Percentiles rank a stretch among this genome's conserved stretches.
Conservation (phyloP, 108 stramenopile species). For the Cyclotella choctawhatcheeana region DNA sequence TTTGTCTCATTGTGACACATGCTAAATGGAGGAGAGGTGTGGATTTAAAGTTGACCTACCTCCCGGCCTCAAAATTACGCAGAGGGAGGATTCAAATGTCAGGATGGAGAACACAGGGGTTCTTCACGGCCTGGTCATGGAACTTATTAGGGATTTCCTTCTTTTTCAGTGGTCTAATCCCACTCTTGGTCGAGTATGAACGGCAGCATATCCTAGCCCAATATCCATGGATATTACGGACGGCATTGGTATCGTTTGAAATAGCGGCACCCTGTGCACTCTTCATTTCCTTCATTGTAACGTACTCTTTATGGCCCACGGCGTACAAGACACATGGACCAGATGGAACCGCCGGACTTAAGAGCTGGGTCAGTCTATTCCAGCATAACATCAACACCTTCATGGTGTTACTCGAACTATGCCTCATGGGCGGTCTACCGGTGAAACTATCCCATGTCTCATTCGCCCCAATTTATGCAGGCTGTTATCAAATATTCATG, state of each 20-base stretch:
- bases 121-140: constrained; percentile 81
- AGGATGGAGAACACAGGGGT: constrained; percentile 56
- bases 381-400: constrained; percentile 66
- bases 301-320: constrained; percentile 72
- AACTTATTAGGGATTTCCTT: constrained; percentile 69
- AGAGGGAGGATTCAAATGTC: constrained; percentile 14
- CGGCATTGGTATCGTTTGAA: constrained; percentile 66
- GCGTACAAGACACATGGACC: constrained; percentile 39
- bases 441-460: constrained; percentile 53
- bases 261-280: constrained; percentile 68
- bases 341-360: constrained; percentile 47
- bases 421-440: constrained; percentile 60
- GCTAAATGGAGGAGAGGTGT: constrained; percentile 32
- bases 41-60: constrained; percentile 23
- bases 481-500: constrained; percentile 58
- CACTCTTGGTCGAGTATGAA: constrained; percentile 38
- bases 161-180: constrained; percentile 58
- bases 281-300: constrained; percentile 61
- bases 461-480: constrained; percentile 54
- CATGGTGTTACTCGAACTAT: constrained; percentile 57
- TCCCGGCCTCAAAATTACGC: constrained; percentile 41
- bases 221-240: constrained; percentile 59
- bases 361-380: constrained; percentile 49
- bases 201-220: constrained; percentile 26
- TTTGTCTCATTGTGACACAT: constrained; percentile 40